phyloP scores from a whole-genome alignment of 1,139 yeast species.

The Chernovozyma aurita region DNA sequence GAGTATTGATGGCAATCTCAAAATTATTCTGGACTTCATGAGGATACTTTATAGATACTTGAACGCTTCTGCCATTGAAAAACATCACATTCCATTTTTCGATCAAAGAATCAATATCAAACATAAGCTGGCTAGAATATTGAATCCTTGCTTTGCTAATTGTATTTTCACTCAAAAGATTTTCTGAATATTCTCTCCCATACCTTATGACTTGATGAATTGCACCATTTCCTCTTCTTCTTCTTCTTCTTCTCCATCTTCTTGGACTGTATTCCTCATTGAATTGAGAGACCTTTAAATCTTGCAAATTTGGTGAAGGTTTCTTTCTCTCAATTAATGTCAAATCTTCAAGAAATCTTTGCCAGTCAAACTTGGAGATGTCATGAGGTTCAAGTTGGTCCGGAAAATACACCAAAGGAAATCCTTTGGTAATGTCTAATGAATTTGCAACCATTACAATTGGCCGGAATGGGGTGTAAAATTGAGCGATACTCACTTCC shows the following conservation, averaged over 20 bases:
- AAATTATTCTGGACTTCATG: conserved; percentile 2
- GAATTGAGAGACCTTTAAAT: not conserved
- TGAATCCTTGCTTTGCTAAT: not conserved
- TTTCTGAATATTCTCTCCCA: too few species aligned
- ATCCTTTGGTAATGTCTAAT: not conserved
- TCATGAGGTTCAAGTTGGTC: conserved; percentile 4
- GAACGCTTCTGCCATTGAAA: conserved; percentile 5
- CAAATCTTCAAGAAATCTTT: conserved; percentile 4
- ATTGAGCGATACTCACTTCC: conserved; percentile 1
- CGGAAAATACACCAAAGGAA: conserved; percentile 5
- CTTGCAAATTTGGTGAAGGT: too few species aligned
- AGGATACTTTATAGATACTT: conserved; percentile 2
- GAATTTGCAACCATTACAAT: conserved; percentile 6
- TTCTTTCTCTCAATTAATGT: not conserved
- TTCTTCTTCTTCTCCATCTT: not conserved
- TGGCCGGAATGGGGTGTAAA: conserved; percentile 4
- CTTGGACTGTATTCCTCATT: not conserved
- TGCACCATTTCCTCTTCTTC: not conserved
- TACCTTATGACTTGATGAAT: too few species aligned
- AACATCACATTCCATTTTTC: conserved; percentile 5
- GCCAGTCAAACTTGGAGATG: conserved; percentile 4
- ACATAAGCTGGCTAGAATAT: not conserved
- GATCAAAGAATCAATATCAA: not conserved
- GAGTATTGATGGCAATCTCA: not conserved
- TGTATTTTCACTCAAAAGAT: too few species aligned